phyloP scores from a whole-genome alignment of 83 land plant genomes.

The Thuja plicata region DNA sequence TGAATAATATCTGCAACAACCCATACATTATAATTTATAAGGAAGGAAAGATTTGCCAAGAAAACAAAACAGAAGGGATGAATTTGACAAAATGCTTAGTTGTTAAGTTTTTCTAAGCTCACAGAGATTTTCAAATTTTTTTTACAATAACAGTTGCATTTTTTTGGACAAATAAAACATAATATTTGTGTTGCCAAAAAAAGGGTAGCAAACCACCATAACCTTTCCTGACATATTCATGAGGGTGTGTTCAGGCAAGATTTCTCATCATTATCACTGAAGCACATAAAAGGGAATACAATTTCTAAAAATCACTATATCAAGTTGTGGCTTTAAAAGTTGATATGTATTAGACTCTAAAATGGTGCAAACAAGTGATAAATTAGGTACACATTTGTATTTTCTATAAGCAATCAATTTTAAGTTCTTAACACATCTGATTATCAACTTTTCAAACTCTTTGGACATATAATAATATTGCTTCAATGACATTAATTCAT shows the following conservation, averaged over 20 bases:
- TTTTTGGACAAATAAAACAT: not conserved
- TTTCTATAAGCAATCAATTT: not conserved
- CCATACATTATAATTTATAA: constrained; percentile 1
- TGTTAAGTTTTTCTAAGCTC: not conserved
- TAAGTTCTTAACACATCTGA: not conserved
- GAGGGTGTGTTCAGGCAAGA: constrained; percentile 99
- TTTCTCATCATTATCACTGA: constrained; percentile 89
- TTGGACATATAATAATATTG: too few species aligned
- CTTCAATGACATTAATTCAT: not conserved
- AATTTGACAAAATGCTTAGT: not conserved
- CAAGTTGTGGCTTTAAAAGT: constrained; percentile 82
- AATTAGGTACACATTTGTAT: not conserved
- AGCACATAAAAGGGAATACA: constrained; percentile 97
- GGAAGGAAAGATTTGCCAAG: not conserved
- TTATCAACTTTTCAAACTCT: not conserved
- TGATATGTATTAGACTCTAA: constrained; percentile 78
- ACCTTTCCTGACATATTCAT: constrained; percentile 98
- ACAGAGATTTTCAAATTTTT: not conserved
- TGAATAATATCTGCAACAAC: constrained; percentile 85
- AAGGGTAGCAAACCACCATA: constrained; percentile 66
- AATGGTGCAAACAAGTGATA: constrained; percentile 56
- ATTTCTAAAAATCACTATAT: constrained; percentile 88
- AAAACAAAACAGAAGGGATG: not conserved
- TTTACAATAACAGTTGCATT: not conserved
- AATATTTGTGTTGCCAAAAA: not conserved